Percentiles rank a stretch among this genome's conserved stretches.
Evolutionary conservation across 495 filamentous ascomycete species (phyloP).

Genomic region (Penicillium canariense): DNA sequence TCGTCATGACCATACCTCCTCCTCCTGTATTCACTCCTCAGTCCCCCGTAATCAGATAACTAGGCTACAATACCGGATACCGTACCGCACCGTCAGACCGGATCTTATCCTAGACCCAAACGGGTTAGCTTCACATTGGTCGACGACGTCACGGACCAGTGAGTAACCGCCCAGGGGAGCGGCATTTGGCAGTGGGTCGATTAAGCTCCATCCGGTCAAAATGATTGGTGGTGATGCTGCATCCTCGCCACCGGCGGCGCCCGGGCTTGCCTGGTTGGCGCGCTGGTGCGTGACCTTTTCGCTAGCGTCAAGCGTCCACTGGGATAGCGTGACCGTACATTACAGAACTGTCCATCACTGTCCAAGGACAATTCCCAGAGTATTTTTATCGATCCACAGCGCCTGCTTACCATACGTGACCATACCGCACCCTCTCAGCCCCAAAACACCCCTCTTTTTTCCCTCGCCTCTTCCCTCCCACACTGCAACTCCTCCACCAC

Average conservation of each 20-base stretch:
- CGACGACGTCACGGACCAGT: conserved; percentile 27
- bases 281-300: conserved; percentile 38
- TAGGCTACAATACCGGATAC: conserved; percentile 9
- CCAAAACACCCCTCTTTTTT: conserved; percentile 30
- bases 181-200: conserved; percentile 6
- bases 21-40: neutral
- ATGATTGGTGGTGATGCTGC: conserved; percentile 20
- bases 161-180: conserved; percentile 5
- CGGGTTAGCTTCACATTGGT: conserved; percentile 13
- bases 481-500: conserved; percentile 15
- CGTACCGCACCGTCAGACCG: neutral
- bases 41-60: conserved; percentile 7
- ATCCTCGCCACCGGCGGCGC: conserved; percentile 26
- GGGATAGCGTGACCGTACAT: neutral
- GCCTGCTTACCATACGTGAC: conserved; percentile 9
- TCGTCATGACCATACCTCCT: neutral
- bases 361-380: no score
- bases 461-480: conserved; percentile 23
- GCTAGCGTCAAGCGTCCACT: conserved; percentile 14
- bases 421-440: conserved; percentile 18
- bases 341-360: no score
- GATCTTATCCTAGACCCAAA: conserved; percentile 9
- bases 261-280: conserved; percentile 23
- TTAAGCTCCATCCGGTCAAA: neutral
- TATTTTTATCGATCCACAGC: neutral